A percentile compares a stretch with the other conserved stretches of the same genome.
phyloP scores from a whole-genome alignment of 2,329 filamentous ascomycete genomes.

The Colletotrichum phormii region DNA sequence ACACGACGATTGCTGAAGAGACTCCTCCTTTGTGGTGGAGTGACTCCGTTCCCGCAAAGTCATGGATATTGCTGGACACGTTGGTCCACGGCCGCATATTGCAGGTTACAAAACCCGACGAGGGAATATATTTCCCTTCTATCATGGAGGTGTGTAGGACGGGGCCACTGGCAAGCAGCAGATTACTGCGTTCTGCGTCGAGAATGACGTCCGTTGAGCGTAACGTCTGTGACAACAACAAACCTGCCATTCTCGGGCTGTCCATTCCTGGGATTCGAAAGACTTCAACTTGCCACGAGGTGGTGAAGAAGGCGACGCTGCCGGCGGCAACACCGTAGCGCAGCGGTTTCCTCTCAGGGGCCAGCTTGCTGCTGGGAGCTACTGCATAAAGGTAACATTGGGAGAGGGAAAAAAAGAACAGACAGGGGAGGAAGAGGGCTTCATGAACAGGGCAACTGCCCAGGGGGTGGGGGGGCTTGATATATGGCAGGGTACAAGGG shows the following conservation, averaged over 20 bases:
- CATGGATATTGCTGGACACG: background rate
- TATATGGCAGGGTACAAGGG: constrained; percentile 12
- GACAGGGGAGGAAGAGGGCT: background rate
- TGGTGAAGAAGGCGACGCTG: constrained; percentile 20
- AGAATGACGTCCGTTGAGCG: constrained; percentile 8
- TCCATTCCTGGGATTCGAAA: background rate
- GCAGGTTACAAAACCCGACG: constrained; percentile 6
- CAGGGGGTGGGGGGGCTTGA: background rate
- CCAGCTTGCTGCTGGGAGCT: constrained; percentile 1
- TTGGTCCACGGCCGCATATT: background rate
- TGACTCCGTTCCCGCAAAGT: background rate
- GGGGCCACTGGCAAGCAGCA: background rate
- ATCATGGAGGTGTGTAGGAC: background rate
- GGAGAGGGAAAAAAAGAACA: background rate
- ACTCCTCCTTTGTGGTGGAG: background rate
- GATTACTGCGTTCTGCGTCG: constrained; percentile 4
- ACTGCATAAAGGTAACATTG: constrained; percentile 21
- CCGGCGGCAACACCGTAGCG: constrained; percentile 25
- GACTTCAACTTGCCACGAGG: constrained; percentile 19
- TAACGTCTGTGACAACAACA: background rate
- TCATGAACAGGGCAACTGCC: background rate
- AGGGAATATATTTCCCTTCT: background rate
- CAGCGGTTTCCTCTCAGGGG: constrained; percentile 4
- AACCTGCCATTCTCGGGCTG: background rate
- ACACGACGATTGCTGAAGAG: background rate